phyloP scores from a whole-genome alignment of 2,329 filamentous ascomycete genomes.

The Ceratocystis colombiana region DNA sequence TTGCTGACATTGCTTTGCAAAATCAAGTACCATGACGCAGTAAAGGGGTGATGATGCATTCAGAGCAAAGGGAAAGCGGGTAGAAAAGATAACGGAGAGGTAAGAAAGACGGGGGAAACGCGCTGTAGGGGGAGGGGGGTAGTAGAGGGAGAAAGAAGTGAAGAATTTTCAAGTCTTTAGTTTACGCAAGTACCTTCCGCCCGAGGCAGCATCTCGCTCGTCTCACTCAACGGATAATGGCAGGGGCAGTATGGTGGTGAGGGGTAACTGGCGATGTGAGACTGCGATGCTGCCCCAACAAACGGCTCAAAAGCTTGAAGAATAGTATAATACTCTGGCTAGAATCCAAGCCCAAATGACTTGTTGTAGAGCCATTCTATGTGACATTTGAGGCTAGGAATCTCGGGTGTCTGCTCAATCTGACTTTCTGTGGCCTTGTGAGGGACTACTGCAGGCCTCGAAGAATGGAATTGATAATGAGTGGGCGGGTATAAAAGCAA shows the following conservation, averaged over 20 bases:
- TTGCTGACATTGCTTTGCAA: background rate
- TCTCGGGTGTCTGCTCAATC: background rate
- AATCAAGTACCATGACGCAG: background rate
- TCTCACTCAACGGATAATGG: background rate
- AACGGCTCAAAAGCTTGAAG: background rate
- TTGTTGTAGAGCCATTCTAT: background rate
- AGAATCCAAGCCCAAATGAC: background rate
- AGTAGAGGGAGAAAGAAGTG: slow-evolving; percentile 9
- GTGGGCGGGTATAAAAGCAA: background rate
- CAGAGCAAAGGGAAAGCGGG: background rate
- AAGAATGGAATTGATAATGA: background rate
- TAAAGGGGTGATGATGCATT: background rate
- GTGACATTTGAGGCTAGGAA: background rate
- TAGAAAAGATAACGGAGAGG: background rate
- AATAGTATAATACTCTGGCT: background rate
- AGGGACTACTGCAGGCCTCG: background rate
- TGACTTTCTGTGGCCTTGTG: background rate
- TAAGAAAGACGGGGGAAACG: background rate
- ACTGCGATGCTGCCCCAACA: background rate
- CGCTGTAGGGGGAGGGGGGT: background rate
- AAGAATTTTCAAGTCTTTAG: slow-evolving; percentile 12
- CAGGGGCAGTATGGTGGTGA: background rate
- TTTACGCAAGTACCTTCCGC: slow-evolving; percentile 5
- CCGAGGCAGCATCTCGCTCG: background rate
- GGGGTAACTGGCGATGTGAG: background rate